A percentile compares a stretch with the other conserved stretches of the same genome.
These are phyloP conservation scores for Saccharomycopsis malanga DNA, from an alignment of 805 yeast species.

Conservation along the genomic window DNA sequence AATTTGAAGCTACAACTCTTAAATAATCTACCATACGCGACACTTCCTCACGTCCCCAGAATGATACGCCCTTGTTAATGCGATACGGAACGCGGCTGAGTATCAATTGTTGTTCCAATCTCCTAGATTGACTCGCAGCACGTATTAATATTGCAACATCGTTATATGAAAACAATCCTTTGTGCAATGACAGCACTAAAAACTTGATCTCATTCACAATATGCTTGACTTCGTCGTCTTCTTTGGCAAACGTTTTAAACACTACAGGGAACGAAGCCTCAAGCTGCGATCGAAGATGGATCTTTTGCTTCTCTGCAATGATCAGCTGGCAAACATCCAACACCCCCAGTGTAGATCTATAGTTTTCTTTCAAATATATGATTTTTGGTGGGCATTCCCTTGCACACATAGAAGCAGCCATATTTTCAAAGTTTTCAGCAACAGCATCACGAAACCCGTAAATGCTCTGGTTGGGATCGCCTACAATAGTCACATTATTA, in stretches of 20 bases:
- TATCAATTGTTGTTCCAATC: slow-evolving; percentile 57
- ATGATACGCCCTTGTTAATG: slow-evolving; percentile 66
- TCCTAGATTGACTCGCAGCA: slow-evolving; percentile 52
- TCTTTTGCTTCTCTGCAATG: slow-evolving; percentile 47
- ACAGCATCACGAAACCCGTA: slow-evolving; percentile 84
- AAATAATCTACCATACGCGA: slow-evolving; percentile 55
- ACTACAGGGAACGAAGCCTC: slow-evolving; percentile 40
- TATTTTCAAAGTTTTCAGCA: slow-evolving; percentile 52
- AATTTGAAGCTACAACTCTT: slow-evolving; percentile 49
- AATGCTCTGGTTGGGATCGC: slow-evolving; percentile 95
- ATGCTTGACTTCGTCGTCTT: slow-evolving; percentile 50
- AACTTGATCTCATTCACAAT: slow-evolving; percentile 49
- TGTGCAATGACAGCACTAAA: slow-evolving; percentile 37
- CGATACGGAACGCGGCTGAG: slow-evolving; percentile 52
- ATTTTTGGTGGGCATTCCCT: no score
- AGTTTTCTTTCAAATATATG: slow-evolving; percentile 57
- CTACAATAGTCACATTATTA: slow-evolving; percentile 75
- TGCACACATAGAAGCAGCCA: slow-evolving; percentile 31
- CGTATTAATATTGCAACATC: slow-evolving; percentile 73
- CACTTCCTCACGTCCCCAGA: slow-evolving; percentile 75
- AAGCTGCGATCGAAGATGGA: slow-evolving; percentile 42
- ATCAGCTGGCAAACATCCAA: slow-evolving; percentile 55
- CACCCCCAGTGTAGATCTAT: slow-evolving; percentile 70
- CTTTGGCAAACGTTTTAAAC: slow-evolving; percentile 33
- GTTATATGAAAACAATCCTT: slow-evolving; percentile 34